These are phyloP conservation scores for Murraya paniculata DNA, from an alignment of 345 rosid genomes.

Conservation along the genomic window DNA sequence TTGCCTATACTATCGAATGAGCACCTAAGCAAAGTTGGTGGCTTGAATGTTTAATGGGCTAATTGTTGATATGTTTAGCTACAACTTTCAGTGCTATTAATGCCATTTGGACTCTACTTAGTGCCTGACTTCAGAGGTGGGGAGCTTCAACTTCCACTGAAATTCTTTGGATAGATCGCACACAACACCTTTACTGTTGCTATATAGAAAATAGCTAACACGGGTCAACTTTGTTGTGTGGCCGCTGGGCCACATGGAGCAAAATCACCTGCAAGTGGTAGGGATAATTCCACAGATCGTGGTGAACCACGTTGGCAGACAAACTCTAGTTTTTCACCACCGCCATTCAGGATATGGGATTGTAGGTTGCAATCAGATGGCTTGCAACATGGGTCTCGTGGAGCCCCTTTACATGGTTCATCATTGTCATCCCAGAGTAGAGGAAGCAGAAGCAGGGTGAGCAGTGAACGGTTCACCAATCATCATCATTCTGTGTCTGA, in stretches of 20 bases:
- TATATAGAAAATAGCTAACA: constrained; percentile 61
- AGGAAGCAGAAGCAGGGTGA: constrained; percentile 52
- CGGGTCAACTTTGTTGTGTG: constrained; percentile 96
- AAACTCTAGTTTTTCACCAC: constrained; percentile 81
- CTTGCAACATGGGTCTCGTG: constrained; percentile 34
- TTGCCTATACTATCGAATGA: constrained; percentile 3
- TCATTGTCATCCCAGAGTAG: constrained; percentile 43
- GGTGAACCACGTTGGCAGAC: constrained; percentile 66
- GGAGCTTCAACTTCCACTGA: constrained; percentile 20
- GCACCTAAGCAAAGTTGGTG: not conserved
- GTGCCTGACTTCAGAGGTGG: constrained; percentile 4
- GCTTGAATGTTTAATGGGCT: constrained; percentile 15
- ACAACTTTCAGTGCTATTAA: not conserved
- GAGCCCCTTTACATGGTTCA: constrained; percentile 34
- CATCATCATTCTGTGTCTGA: constrained; percentile 74
- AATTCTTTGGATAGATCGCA: constrained; percentile 6
- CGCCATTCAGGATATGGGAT: constrained; percentile 63
- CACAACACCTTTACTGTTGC: constrained; percentile 25
- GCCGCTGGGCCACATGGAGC: constrained; percentile 94
- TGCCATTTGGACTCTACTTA: constrained; percentile 10
- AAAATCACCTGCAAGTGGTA: constrained; percentile 40
- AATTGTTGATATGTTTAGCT: constrained; percentile 2
- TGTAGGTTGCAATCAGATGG: constrained; percentile 57
- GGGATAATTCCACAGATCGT: constrained; percentile 39
- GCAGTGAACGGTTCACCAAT: constrained; percentile 38